Evolutionary conservation across 768 basidiomycete genomes (phyloP), one percentile per base, ranked within the genome.

Genomic region (Holtermanniella nyarrowii): DNA sequence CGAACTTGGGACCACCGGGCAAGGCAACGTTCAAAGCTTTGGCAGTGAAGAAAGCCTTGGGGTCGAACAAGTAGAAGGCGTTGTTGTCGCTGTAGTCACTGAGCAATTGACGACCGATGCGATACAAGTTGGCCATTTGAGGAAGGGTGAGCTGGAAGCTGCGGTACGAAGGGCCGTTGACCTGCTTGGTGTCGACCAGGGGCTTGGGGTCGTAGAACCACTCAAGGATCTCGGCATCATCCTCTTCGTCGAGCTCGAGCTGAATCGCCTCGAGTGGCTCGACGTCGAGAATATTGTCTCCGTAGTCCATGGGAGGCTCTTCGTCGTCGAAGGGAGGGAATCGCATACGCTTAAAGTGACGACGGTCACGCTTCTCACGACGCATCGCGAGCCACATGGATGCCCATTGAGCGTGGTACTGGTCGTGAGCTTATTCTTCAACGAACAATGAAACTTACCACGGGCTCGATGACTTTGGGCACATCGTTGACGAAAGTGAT

Each of bases 301-400:
- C 95, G 65, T 99, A 99, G 69, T 99, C 95, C 71, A 96, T 79
- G 2, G 95, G 95, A 7, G 95, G 95, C 64, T 99, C 95, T 74
- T 99, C 93, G 67, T 97, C 95, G 68, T 99, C 95, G 68, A 97
- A 99, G 0, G 93, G 95, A 21, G 95, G 95, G 75, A 97, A 99
- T 21, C 93, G 83, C 90, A 99, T 96, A 43, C 95, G 88, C 77
- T 99, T 99, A 77, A 99, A 99, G 73, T 99, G 95, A 53, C 93
- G 77, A 69, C 95, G 86, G 71, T 99, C 95, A 52, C 95, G 81
- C 77, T 99, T 99, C 75, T 99, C 95, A 55, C 95, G 77, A 54
- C 95, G 79, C 95, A 99, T 99, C 11, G 95, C 93, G 43, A 99
- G 77, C 95, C 95, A 99, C 95, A 99, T 99, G 4, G 88, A 86